Conservation (phyloP, 495 filamentous ascomycete genomes). For the Lentithecium fluviatile region DNA sequence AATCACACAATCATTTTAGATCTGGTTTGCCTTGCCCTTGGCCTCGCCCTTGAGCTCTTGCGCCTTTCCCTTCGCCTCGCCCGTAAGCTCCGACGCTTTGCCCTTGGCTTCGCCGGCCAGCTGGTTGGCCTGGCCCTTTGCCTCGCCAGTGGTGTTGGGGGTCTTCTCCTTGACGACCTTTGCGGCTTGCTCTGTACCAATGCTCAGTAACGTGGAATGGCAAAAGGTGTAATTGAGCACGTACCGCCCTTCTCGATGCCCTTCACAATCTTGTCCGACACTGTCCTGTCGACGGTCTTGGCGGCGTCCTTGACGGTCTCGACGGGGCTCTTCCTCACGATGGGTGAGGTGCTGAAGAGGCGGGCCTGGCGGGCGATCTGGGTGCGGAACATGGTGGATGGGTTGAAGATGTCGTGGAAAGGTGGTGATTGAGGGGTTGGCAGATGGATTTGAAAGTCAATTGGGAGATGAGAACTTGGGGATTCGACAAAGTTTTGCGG, state of each 20-base stretch:
- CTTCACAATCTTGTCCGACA: conserved; percentile 58
- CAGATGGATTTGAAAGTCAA: neutral
- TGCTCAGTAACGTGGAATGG: too few relatives aligned
- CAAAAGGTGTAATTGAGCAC: conserved; percentile 27
- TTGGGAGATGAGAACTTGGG: neutral
- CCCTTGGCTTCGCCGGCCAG: conserved; percentile 43
- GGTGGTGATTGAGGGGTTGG: neutral
- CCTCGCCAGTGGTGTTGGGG: conserved; percentile 48
- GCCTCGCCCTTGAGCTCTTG: conserved; percentile 36
- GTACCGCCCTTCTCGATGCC: conserved; percentile 61
- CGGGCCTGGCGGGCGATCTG: conserved; percentile 39
- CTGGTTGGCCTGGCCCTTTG: conserved; percentile 44
- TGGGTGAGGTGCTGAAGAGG: conserved; percentile 42
- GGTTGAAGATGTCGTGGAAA: neutral
- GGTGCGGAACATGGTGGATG: conserved; percentile 34
- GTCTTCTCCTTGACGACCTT: conserved; percentile 47
- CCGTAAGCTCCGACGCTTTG: conserved; percentile 34
- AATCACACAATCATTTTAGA: neutral
- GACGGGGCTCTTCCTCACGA: conserved; percentile 41
- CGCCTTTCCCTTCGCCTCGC: conserved; percentile 39
- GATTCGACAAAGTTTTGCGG: too few relatives aligned
- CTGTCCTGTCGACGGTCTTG: conserved; percentile 55
- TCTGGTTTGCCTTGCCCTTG: conserved; percentile 38
- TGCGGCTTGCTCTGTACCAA: conserved; percentile 48
- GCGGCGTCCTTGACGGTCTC: conserved; percentile 57